Evolutionary conservation across 2,329 filamentous ascomycete genomes (phyloP).

Genomic region (Diplodia mutila): DNA sequence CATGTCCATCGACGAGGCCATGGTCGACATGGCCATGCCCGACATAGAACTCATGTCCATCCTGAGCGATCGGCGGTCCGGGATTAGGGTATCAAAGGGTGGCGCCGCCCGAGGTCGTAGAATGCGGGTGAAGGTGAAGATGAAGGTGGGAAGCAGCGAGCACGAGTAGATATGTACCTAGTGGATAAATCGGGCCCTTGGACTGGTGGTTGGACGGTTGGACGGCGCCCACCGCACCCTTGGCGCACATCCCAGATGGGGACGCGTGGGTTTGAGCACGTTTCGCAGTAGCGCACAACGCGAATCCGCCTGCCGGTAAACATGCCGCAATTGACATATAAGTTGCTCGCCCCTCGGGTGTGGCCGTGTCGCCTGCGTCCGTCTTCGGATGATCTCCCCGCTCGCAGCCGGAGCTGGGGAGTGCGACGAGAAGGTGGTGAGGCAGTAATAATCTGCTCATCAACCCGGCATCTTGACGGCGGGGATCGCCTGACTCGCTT

Average conservation of each 20-base stretch:
- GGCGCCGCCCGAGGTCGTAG: neutral
- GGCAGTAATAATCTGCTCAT: constrained; percentile 18
- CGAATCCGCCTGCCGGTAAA: neutral
- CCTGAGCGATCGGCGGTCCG: constrained; percentile 1
- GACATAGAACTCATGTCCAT: constrained; percentile 24
- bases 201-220: neutral
- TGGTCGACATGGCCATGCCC: constrained; percentile 22
- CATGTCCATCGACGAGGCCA: constrained; percentile 20
- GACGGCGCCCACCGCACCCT: neutral
- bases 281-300: neutral
- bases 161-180: neutral
- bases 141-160: neutral
- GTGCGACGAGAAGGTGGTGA: neutral
- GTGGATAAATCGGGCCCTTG: neutral
- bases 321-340: neutral
- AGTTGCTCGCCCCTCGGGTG: neutral
- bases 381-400: neutral
- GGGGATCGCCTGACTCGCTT: constrained; percentile 6
- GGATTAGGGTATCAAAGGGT: neutral
- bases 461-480: too few species aligned
- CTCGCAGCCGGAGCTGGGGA: neutral
- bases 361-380: neutral
- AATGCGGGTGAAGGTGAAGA: neutral
- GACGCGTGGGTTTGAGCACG: constrained; percentile 20
- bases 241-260: constrained; percentile 14